Percentiles rank a stretch among this genome's conserved stretches.
Conservation (phyloP, 1,139 yeast species). For the Suhomyces bribrorum region DNA sequence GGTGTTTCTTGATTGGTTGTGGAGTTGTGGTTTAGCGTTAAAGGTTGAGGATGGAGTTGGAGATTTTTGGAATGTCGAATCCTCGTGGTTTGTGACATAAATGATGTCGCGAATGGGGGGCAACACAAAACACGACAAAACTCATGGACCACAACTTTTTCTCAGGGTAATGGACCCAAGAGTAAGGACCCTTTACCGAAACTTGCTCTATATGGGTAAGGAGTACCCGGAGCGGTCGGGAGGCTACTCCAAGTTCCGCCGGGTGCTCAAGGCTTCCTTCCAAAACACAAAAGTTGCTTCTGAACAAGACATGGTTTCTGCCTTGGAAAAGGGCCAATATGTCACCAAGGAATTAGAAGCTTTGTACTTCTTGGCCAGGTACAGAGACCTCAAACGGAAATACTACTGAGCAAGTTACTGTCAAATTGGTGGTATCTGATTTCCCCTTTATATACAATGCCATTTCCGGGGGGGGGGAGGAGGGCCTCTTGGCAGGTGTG, state of each 20-base stretch:
- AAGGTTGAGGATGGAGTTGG: neutral
- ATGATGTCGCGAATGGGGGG: neutral
- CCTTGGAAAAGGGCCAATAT: constrained; percentile 34
- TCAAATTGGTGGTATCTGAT: too few species aligned
- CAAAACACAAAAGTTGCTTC: constrained; percentile 17
- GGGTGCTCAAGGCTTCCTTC: constrained; percentile 23
- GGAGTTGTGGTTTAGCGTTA: too few species aligned
- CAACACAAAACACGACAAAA: neutral
- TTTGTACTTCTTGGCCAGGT: constrained; percentile 32
- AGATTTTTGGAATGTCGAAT: neutral
- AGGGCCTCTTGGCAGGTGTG: too few species aligned
- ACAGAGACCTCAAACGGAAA: constrained; percentile 36
- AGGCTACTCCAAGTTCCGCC: constrained; percentile 28
- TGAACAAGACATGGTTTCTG: constrained; percentile 24
- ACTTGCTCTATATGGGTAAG: constrained; percentile 36
- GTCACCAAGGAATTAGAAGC: constrained; percentile 37
- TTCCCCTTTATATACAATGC: too few species aligned
- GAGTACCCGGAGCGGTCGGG: constrained; percentile 38
- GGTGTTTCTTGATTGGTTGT: too few species aligned
- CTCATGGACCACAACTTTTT: too few species aligned
- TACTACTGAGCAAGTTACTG: constrained; percentile 21
- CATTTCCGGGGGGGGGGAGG: too few species aligned
- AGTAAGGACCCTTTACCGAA: constrained; percentile 32
- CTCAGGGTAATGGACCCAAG: constrained; percentile 30
- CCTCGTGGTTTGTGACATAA: neutral